A percentile compares a stretch with the other conserved stretches of the same genome.
phyloP scores from a whole-genome alignment of 2,329 filamentous ascomycete species.

The Beauveria sp. region DNA sequence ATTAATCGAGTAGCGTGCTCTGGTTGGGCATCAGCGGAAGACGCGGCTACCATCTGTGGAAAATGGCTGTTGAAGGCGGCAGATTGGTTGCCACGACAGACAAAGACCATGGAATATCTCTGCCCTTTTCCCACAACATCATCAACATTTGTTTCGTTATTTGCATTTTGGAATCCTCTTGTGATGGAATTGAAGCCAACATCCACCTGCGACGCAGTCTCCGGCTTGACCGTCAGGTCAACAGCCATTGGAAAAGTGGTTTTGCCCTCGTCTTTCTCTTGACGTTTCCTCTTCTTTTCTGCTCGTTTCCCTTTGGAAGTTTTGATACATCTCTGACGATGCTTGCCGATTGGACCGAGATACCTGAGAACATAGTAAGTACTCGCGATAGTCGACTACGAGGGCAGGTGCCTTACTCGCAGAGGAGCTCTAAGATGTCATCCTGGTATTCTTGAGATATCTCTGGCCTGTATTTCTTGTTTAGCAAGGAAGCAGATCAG shows the following conservation, averaged over 20 bases:
- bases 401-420: slow-evolving; percentile 43
- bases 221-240: slow-evolving; percentile 32
- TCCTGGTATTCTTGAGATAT: slow-evolving; percentile 52
- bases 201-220: slow-evolving; percentile 50
- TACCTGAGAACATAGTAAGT: slow-evolving; percentile 37
- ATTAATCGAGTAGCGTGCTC: slow-evolving; percentile 47
- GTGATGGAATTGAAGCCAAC: slow-evolving; percentile 59
- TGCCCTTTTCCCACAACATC: background rate
- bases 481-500: background rate
- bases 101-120: slow-evolving; percentile 48
- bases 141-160: background rate
- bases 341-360: slow-evolving; percentile 53
- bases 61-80: slow-evolving; percentile 53
- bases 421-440: slow-evolving; percentile 58
- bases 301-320: slow-evolving; percentile 55
- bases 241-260: slow-evolving; percentile 14
- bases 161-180: slow-evolving; percentile 41
- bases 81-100: slow-evolving; percentile 49
- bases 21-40: slow-evolving; percentile 35
- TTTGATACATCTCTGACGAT: slow-evolving; percentile 46
- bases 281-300: slow-evolving; percentile 43
- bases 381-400: background rate
- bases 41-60: slow-evolving; percentile 44
- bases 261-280: slow-evolving; percentile 20
- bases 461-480: slow-evolving; percentile 44